phyloP scores from a whole-genome alignment of 23 red algal species.

The Gracilariopsis chorda region DNA sequence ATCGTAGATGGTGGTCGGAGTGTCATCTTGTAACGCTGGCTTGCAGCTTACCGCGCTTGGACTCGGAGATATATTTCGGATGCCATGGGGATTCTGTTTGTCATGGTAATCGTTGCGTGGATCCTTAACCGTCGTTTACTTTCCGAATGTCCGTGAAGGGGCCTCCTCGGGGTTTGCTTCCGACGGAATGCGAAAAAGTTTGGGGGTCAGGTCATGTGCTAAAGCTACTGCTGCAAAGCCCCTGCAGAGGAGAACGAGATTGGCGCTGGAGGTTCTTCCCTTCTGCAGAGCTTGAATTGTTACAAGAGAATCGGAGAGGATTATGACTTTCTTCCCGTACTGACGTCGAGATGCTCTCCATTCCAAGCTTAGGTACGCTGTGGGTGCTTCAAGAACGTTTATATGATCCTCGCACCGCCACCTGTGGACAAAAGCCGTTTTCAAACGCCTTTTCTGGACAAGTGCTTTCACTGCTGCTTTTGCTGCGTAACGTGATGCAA shows the following conservation, averaged over 20 bases:
- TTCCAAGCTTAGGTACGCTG: no score
- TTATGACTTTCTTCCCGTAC: no score
- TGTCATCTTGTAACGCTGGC: no score
- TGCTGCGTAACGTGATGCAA: no score
- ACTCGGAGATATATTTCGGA: background rate
- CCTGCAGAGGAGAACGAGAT: background rate
- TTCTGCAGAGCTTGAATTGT: background rate
- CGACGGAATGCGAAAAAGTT: background rate
- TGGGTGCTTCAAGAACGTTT: no score
- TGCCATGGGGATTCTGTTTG: background rate
- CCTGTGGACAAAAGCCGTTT: no score
- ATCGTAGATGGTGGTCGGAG: no score
- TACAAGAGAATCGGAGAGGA: background rate
- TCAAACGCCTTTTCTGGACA: no score
- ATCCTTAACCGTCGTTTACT: background rate
- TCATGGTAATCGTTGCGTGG: background rate
- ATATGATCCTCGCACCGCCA: no score
- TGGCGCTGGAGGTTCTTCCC: background rate
- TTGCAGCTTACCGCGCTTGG: background rate
- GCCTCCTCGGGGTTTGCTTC: background rate
- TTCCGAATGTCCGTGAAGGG: background rate
- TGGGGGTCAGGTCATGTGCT: background rate
- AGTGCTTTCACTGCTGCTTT: no score
- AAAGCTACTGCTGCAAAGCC: background rate
- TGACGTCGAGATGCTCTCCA: background rate